Percentiles rank a stretch among this genome's conserved stretches.
Evolutionary conservation across 306 rosid genomes (phyloP).

Genomic region (Biancaea sappan): DNA sequence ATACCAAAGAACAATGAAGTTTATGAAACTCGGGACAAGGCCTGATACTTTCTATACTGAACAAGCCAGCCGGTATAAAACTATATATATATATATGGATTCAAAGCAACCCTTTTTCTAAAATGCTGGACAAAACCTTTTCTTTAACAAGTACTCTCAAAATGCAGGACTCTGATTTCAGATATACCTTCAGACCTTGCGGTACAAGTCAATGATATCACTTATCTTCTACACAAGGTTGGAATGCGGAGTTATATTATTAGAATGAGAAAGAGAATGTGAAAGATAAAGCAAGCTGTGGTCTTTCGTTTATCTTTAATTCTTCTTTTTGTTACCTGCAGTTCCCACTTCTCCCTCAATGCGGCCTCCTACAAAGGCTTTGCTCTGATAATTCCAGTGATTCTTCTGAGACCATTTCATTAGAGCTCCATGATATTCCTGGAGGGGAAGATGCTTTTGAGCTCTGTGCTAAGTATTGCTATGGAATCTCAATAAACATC

Average conservation of each 20-base stretch:
- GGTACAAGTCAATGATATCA: slow-evolving; percentile 64
- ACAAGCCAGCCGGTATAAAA: slow-evolving; percentile 70
- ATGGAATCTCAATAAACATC: slow-evolving; percentile 81
- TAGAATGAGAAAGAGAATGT: background rate
- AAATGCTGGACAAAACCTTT: slow-evolving; percentile 18
- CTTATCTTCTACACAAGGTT: slow-evolving; percentile 88
- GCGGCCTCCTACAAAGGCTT: slow-evolving; percentile 77
- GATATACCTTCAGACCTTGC: slow-evolving; percentile 71
- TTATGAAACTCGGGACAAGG: slow-evolving; percentile 72
- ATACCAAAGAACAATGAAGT: slow-evolving; percentile 52
- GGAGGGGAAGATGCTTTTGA: slow-evolving; percentile 90
- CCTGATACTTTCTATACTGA: slow-evolving; percentile 68
- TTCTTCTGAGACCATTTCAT: slow-evolving; percentile 48
- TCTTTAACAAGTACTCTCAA: slow-evolving; percentile 25
- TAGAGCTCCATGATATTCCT: slow-evolving; percentile 83
- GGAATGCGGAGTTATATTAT: background rate
- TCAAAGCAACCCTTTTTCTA: background rate
- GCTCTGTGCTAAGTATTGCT: slow-evolving; percentile 86
- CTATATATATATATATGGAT: background rate
- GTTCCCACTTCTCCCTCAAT: slow-evolving; percentile 74
- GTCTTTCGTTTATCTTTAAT: slow-evolving; percentile 37
- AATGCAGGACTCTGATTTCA: slow-evolving; percentile 72
- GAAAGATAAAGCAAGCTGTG: background rate
- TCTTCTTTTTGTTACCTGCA: slow-evolving; percentile 58
- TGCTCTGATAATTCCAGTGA: slow-evolving; percentile 52